Conservation (phyloP, 2,329 filamentous ascomycete species). For the Colletotrichum eleusines region DNA sequence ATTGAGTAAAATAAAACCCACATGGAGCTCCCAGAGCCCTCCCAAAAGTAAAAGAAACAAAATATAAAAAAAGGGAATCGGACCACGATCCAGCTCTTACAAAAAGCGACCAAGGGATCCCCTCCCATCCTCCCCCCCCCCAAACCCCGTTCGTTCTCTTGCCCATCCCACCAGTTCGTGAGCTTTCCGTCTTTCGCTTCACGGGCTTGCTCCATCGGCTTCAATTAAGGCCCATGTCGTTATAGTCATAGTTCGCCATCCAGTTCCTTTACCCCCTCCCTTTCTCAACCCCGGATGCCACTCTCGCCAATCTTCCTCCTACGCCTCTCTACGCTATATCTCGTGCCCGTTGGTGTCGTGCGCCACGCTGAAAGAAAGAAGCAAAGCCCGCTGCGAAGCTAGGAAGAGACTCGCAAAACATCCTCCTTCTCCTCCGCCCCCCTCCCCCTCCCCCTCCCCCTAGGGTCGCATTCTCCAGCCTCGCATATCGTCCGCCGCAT, state of each 20-base stretch:
- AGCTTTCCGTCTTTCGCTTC: not conserved
- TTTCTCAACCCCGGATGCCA: not conserved
- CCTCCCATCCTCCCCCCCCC: not conserved
- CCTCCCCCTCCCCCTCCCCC: not conserved
- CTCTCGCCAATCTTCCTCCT: not conserved
- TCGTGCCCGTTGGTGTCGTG: not conserved
- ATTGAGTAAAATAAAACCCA: not conserved
- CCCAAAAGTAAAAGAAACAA: not conserved
- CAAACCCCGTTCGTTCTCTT: not conserved
- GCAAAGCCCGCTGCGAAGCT: not conserved
- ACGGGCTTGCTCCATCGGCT: not conserved
- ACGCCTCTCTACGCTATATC: not conserved
- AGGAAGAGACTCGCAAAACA: not conserved
- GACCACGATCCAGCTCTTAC: not conserved
- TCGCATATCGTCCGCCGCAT: slow-evolving; percentile 17
- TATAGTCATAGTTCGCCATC: not conserved
- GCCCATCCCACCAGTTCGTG: slow-evolving; percentile 18
- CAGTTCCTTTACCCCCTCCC: not conserved
- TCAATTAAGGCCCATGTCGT: slow-evolving; percentile 18
- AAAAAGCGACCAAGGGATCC: not conserved
- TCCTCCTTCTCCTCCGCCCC: not conserved
- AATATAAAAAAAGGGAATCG: not conserved
- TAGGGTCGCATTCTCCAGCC: slow-evolving; percentile 25
- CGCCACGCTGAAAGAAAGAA: not conserved
- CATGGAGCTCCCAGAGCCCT: no score